Percentiles rank a stretch among this genome's conserved stretches.
phyloP scores from a whole-genome alignment of 2,329 filamentous ascomycete species.

The Penicillium sp. region DNA sequence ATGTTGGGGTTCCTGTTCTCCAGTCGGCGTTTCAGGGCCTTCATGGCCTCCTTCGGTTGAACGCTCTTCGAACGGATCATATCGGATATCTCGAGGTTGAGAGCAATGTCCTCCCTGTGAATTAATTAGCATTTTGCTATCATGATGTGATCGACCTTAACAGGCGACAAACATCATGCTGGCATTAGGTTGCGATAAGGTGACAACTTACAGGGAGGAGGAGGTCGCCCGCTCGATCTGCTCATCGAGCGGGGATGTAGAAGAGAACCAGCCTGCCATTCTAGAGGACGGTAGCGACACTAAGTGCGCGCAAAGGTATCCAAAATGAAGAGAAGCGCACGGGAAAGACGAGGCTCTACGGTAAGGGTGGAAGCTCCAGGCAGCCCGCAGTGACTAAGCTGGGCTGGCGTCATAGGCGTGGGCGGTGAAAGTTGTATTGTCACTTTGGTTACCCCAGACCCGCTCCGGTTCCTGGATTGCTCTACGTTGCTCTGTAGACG shows the following conservation, averaged over 20 bases:
- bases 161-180: neutral
- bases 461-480: constrained; percentile 20
- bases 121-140: constrained; percentile 6
- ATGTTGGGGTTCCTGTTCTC: constrained; percentile 97
- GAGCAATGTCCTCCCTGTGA: constrained; percentile 83
- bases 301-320: neutral
- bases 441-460: constrained; percentile 22
- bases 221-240: constrained; percentile 94
- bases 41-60: constrained; percentile 96
- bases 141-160: neutral
- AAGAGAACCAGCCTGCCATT: constrained; percentile 97
- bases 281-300: constrained; percentile 37
- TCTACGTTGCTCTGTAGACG: neutral
- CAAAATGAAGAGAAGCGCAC: constrained; percentile 4
- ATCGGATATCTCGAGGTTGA: constrained; percentile 98
- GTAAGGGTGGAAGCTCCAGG: constrained; percentile 14
- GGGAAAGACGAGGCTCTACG: constrained; percentile 9
- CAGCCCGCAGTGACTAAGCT: constrained; percentile 25
- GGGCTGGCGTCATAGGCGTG: constrained; percentile 35
- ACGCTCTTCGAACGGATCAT: constrained; percentile 96
- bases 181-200: constrained; percentile 7
- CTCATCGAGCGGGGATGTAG: constrained; percentile 89
- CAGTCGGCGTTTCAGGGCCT: constrained; percentile 87
- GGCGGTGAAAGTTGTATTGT: constrained; percentile 32
- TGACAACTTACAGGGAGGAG: constrained; percentile 73